Base-by-base conservation (phyloP, 257 asterid genomes). In the Cinchona pubescens region DNA sequence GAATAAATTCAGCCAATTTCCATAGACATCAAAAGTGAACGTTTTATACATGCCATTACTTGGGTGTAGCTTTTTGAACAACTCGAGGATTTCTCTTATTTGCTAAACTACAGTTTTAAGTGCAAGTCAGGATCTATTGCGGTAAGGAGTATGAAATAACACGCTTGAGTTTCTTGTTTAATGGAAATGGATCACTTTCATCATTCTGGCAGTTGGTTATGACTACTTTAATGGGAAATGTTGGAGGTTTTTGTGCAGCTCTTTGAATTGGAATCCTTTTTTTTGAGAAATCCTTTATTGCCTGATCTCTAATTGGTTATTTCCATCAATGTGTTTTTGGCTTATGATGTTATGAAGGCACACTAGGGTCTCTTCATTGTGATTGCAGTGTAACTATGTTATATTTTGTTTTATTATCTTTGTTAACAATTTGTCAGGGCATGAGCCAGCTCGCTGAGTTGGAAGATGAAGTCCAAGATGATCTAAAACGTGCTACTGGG, bases 361-460 rank as follows among this genome's bases (percentile, higher is more conserved):
- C 55, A n/a, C 8, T 34, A 13, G 51, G 55, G 32, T 35, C n/a
- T 23, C 67, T 30, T 13, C 14, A 35, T 53, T 9, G 65, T 19
- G 40, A 68, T 35, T 64, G 16, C 27, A 55, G 56, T 66, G 38
- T 56, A 16, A 42, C 32, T n/a, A 58, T 10, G 37, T 25, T 29
- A 59, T 4, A 9, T 18, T 12, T 27, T 37, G 19, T 6, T 56
- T 49, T n/a, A 18, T 38, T 71, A 8, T 12, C 4, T 43, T 14
- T 25, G 27, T 35, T n/a, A 8, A 9, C n/a, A 74, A 34, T 67
- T 61, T 79, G 61, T 58, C 82, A 93, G 98, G 98, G 98, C 53
- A 90, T 93, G 98, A 93, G 95, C 89, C 98, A 87, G 77, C 84
- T 93, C 83, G n/a, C n/a, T n/a, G 98, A 93, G 87, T 86, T 93